Base-by-base conservation (phyloP, 2,329 filamentous ascomycete species). In the Calonectria leucothoes region DNA sequence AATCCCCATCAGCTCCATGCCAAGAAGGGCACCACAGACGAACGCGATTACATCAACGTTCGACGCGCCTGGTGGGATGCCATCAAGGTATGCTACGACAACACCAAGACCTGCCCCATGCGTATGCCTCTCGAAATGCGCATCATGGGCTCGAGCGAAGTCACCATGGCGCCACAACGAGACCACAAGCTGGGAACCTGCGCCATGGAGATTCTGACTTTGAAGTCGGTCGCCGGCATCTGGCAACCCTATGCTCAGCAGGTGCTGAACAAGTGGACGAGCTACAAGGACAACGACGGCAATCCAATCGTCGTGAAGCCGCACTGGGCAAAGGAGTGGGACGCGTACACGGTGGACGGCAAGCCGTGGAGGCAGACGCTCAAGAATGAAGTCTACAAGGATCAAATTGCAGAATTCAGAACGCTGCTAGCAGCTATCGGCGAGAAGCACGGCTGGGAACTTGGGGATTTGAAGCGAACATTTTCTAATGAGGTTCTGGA, bases 111-210 rank as follows among this genome's bases (percentile, higher is more conserved):
- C 2, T 74, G 65, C 29, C 72, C 72, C 17, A 74, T 74, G 72
- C 72, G 72, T 12, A 74, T 74, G 72, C 72, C 72, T 6, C 65
- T 74, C 4, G 72, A 74, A 37, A 74, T 74, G 72, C 72, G 72
- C 51, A 74, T 74, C 65, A 74, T 74, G 72, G 72, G 72, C 12
- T 66, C 64, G 23, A 74, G 72, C 23, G 69, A 72, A 17, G 72
- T 72, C 27, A 63, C 64, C 33, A 66, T 74, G 72, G 72, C 72
- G 12, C 72, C 72, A 5, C 72, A 74, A 42, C 66, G 69, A 7
- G 69, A 69, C 20, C 71, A 74, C 52, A 25, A 33, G 6, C 51
- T 74, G 4, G 72, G 72, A 15, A 74, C 72, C 6, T 74, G 72
- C 25, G 55, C 52, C 39, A 74, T 74, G 12, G 72, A 69, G 37